Evolutionary conservation across 2,329 filamentous ascomycete species (phyloP).

Genomic region (Botrytis cinerea): DNA sequence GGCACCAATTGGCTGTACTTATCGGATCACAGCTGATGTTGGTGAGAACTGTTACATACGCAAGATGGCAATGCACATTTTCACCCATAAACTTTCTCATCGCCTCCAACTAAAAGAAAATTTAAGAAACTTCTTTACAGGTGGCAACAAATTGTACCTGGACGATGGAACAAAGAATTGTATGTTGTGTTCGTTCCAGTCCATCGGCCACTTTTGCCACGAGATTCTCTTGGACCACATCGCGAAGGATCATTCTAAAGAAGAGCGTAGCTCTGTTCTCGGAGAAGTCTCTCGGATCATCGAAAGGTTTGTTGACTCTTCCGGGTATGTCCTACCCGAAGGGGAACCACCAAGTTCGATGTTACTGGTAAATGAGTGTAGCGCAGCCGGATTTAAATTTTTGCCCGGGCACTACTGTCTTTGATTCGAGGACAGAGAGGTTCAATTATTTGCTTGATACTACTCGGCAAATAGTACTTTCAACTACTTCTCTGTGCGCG

Average conservation of each 20-base stretch:
- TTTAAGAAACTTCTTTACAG: accelerated
- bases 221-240: neutral
- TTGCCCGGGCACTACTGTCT: too few relatives aligned
- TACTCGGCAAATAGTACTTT: too few relatives aligned
- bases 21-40: neutral
- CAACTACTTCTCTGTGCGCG: too few relatives aligned
- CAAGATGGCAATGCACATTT: neutral
- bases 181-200: neutral
- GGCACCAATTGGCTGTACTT: neutral
- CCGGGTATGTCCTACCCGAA: accelerated
- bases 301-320: neutral
- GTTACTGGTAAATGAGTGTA: neutral
- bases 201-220: neutral
- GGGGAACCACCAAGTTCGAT: neutral
- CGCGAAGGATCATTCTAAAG: neutral
- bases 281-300: accelerated
- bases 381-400: accelerated
- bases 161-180: accelerated
- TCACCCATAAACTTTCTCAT: neutral
- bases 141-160: accelerated
- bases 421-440: too few relatives aligned
- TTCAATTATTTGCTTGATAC: too few relatives aligned
- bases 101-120: too few relatives aligned
- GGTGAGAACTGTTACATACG: accelerated
- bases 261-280: neutral